Conservation (phyloP, 768 basidiomycete genomes). For the Neoboletus magnificus region DNA sequence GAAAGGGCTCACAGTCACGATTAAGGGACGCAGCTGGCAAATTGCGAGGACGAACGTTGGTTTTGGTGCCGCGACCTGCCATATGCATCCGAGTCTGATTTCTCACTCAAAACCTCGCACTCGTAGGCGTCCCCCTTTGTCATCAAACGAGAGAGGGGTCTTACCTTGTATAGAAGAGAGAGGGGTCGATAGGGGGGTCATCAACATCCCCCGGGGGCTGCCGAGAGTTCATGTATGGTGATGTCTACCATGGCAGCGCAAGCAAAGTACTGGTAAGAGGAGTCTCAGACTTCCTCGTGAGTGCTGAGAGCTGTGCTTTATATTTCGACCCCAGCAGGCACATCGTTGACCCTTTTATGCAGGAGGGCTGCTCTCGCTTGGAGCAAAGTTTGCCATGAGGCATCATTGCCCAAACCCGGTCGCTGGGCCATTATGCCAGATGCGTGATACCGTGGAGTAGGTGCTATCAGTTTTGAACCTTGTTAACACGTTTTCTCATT, state of each 20-base stretch:
- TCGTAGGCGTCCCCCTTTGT: background rate
- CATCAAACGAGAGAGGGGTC: conserved; percentile 5
- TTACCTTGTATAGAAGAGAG: background rate
- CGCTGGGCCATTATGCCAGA: conserved; percentile 14
- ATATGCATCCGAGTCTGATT: conserved; percentile 7
- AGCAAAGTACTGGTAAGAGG: background rate
- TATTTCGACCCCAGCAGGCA: conserved; percentile 15
- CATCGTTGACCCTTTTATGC: conserved; percentile 10
- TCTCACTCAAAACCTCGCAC: conserved; percentile 5
- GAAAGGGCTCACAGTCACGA: conserved; percentile 7
- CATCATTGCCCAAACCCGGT: conserved; percentile 11
- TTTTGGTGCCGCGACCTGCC: conserved; percentile 13
- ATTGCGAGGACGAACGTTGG: conserved; percentile 29
- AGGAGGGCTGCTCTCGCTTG: background rate
- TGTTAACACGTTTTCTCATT: conserved; percentile 13
- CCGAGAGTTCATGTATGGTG: conserved; percentile 8
- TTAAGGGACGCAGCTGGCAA: conserved; percentile 12
- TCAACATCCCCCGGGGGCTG: conserved; percentile 11
- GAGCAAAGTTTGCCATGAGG: conserved; percentile 6
- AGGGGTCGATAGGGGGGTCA: conserved; percentile 16
- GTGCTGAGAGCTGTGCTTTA: conserved; percentile 8
- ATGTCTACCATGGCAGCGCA: background rate
- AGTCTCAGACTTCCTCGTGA: background rate
- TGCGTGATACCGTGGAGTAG: background rate
- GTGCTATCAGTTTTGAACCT: conserved; percentile 11